These are phyloP conservation scores for Nymphaea colorata DNA, from an alignment of 164 flowering plant species.

Conservation along the genomic window DNA sequence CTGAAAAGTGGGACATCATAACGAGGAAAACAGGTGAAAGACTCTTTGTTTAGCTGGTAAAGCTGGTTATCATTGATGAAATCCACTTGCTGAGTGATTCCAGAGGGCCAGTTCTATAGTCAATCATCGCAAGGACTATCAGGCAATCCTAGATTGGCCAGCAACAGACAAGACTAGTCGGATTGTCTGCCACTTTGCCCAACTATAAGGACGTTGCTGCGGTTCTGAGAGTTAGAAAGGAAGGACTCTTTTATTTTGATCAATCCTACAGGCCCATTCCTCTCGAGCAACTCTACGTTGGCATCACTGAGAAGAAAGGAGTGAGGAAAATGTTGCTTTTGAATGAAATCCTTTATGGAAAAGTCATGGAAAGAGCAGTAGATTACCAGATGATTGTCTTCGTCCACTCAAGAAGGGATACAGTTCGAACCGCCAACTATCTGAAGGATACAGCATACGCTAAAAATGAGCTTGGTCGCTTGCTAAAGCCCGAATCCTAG, in stretches of 20 bases:
- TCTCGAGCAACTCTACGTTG: conserved; percentile 88
- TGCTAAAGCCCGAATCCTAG: too few species aligned
- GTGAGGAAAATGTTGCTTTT: conserved; percentile 90
- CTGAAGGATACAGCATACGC: conserved; percentile 83
- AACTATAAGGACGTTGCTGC: conserved; percentile 89
- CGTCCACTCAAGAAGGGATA: conserved; percentile 95
- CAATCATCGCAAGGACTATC: conserved; percentile 91
- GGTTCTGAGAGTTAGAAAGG: conserved; percentile 67
- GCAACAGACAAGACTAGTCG: conserved; percentile 85
- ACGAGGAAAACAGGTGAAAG: conserved; percentile 97
- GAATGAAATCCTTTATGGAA: conserved; percentile 92
- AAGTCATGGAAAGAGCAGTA: conserved; percentile 80
- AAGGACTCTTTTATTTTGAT: conserved; percentile 85
- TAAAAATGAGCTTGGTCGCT: conserved; percentile 71
- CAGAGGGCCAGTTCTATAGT: conserved; percentile 95
- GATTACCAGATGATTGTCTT: conserved; percentile 89
- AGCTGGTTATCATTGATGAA: conserved; percentile 88
- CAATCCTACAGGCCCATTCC: conserved; percentile 94
- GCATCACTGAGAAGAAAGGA: conserved; percentile 87
- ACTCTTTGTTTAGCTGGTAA: conserved; percentile 82
- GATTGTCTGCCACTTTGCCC: conserved; percentile 90
- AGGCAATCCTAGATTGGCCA: conserved; percentile 84
- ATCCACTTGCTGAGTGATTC: conserved; percentile 96
- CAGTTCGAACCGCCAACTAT: conserved; percentile 90
- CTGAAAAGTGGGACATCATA: conserved; percentile 99